A percentile compares a stretch with the other conserved stretches of the same genome.
Evolutionary conservation across 2,329 filamentous ascomycete genomes (phyloP).

Genomic region (Cadophora malorum): DNA sequence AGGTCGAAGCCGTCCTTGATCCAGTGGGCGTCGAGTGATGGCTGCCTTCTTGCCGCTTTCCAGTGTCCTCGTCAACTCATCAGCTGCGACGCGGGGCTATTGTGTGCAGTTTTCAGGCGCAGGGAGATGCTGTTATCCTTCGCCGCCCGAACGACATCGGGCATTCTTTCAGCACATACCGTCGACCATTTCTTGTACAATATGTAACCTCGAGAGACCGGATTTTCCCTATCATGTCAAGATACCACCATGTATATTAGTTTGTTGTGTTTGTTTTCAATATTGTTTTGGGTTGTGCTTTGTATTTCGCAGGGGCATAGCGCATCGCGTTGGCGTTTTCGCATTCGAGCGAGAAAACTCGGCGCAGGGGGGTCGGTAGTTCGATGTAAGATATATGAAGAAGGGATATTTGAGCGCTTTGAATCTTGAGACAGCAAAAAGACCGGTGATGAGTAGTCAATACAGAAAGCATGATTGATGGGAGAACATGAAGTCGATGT

Average conservation of each 20-base stretch:
- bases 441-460: conserved; percentile 16
- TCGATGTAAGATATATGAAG: conserved; percentile 27
- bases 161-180: conserved; percentile 16
- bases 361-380: conserved; percentile 23
- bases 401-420: background rate
- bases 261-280: conserved; percentile 16
- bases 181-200: conserved; percentile 35
- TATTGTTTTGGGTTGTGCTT: conserved; percentile 5
- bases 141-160: conserved; percentile 7
- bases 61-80: background rate
- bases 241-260: conserved; percentile 41
- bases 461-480: conserved; percentile 7
- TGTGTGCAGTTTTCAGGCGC: background rate
- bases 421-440: background rate
- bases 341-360: conserved; percentile 12
- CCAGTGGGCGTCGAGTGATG: background rate
- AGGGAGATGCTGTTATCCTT: background rate
- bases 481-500: background rate
- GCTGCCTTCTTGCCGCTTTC: background rate
- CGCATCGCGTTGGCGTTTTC: conserved; percentile 28
- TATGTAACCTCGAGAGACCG: conserved; percentile 27
- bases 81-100: background rate
- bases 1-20: conserved; percentile 37
- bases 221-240: conserved; percentile 32
- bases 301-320: conserved; percentile 25